These are phyloP conservation scores for Chrysopogon serrulatus DNA, from an alignment of 176 grass and related monocot genomes.

Conservation along the genomic window DNA sequence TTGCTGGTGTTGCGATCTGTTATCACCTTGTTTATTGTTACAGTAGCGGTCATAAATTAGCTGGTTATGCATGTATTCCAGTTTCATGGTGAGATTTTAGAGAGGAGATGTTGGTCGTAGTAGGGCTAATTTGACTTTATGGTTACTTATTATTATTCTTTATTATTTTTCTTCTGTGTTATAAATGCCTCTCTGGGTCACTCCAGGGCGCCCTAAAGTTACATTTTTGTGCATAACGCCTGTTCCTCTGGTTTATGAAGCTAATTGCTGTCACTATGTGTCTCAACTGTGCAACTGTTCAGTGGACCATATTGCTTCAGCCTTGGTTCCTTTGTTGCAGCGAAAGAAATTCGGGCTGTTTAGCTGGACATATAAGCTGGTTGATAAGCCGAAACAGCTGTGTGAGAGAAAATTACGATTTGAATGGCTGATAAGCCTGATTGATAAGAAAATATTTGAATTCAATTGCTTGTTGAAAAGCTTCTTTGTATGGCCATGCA, in stretches of 20 bases:
- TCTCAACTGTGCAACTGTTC: neutral
- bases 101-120: neutral
- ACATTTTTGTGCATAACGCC: neutral
- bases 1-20: conserved; percentile 7
- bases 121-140: conserved; percentile 24
- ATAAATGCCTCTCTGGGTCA: conserved; percentile 6
- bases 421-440: too few species aligned
- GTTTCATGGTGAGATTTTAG: conserved; percentile 5
- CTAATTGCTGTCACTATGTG: neutral
- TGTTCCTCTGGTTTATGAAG: conserved; percentile 3
- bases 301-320: neutral
- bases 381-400: too few species aligned
- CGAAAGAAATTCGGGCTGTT: neutral
- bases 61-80: conserved; percentile 17
- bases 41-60: conserved; percentile 21
- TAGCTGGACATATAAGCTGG: too few species aligned
- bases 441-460: neutral
- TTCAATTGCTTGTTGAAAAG: neutral
- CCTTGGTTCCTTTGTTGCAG: neutral
- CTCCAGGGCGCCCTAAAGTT: neutral
- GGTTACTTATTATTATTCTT: conserved; percentile 22
- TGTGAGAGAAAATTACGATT: too few species aligned
- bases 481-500: neutral
- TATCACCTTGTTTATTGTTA: conserved; percentile 25
- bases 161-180: conserved; percentile 13